phyloP scores from a whole-genome alignment of 495 filamentous ascomycete genomes.

The Letharia columbiana region DNA sequence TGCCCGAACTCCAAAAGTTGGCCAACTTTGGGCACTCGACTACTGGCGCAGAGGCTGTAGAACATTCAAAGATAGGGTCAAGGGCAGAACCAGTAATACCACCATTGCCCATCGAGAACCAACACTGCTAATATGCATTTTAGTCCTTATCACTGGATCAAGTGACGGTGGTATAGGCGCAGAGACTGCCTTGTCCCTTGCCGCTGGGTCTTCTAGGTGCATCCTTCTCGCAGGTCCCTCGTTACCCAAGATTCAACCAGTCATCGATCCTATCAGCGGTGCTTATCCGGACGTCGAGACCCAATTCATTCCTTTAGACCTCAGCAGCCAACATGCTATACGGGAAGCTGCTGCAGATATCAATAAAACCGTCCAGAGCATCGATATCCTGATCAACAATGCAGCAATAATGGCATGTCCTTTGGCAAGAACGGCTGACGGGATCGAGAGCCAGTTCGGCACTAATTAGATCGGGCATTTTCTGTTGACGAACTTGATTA shows the following conservation, averaged over 20 bases:
- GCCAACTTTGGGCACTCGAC: background rate
- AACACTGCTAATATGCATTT: conserved; percentile 11
- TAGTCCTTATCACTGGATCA: conserved; percentile 38
- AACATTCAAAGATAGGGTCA: conserved; percentile 3
- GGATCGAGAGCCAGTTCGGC: conserved; percentile 47
- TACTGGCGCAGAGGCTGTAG: conserved; percentile 4
- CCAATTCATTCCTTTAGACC: conserved; percentile 35
- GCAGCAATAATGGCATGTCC: conserved; percentile 54
- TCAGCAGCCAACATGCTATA: conserved; percentile 34
- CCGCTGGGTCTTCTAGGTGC: conserved; percentile 32
- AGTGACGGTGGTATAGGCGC: conserved; percentile 37
- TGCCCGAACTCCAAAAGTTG: background rate
- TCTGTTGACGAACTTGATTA: conserved; percentile 49
- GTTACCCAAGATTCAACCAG: conserved; percentile 31
- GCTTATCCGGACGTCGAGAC: conserved; percentile 28
- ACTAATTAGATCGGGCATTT: conserved; percentile 52
- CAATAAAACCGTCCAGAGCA: conserved; percentile 36
- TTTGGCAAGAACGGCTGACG: conserved; percentile 32
- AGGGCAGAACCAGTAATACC: conserved; percentile 5
- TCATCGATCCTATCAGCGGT: conserved; percentile 31
- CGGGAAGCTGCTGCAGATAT: conserved; percentile 40
- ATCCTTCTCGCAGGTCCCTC: conserved; percentile 50
- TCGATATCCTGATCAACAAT: conserved; percentile 65
- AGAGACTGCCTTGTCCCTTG: conserved; percentile 37
- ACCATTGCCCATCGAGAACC: background rate